These are phyloP conservation scores for Plantago elongata DNA, from an alignment of 257 asterid genomes.

Conservation along the genomic window DNA sequence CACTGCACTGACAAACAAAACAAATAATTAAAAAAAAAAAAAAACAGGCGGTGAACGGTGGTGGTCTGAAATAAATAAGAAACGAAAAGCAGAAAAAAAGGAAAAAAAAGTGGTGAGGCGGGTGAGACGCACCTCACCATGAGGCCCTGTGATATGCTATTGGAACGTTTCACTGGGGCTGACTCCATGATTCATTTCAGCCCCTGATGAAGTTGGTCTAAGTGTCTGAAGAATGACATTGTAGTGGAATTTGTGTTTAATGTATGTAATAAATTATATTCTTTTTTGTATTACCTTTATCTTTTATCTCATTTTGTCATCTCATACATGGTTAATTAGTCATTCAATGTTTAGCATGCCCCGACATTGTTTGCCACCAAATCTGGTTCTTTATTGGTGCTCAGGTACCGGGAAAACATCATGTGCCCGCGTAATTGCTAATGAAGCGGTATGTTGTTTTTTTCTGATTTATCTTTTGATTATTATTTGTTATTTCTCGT, in stretches of 20 bases:
- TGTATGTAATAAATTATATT: constrained; percentile 1
- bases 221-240: background rate
- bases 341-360: background rate
- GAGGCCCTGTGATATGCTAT: too few species aligned
- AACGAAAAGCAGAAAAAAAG: too few species aligned
- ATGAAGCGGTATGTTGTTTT: constrained; percentile 66
- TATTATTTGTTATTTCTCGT: background rate
- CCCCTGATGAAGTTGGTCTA: background rate
- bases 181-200: too few species aligned
- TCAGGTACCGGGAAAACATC: constrained; percentile 98
- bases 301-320: background rate
- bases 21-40: too few species aligned
- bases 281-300: background rate
- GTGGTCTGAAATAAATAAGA: too few species aligned
- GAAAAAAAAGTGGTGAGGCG: too few species aligned
- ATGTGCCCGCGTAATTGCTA: constrained; percentile 95
- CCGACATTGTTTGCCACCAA: background rate
- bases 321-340: constrained; percentile 11
- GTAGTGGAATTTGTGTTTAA: constrained; percentile 2
- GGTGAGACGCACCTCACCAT: too few species aligned
- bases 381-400: constrained; percentile 24
- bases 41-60: too few species aligned
- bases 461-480: constrained; percentile 20
- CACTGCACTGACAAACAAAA: too few species aligned
- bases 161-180: too few species aligned